Evolutionary conservation across 164 flowering plant species (phyloP).

Genomic region (Aristolochia contorta): DNA sequence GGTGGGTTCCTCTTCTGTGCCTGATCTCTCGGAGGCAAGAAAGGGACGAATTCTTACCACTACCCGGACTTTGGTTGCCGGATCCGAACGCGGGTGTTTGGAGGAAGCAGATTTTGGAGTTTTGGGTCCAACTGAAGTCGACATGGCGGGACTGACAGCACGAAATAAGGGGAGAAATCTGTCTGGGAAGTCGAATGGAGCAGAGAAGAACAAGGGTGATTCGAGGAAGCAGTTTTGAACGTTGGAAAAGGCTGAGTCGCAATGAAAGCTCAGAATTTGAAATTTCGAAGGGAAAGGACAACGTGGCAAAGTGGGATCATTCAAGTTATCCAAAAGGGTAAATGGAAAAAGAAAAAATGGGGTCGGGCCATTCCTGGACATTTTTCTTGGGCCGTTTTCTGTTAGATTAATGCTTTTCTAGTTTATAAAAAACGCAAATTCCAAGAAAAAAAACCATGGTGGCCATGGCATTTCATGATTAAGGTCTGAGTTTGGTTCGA

Average conservation of each 20-base stretch:
- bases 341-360: no score
- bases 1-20: conserved; percentile 11
- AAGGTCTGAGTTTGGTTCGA: no score
- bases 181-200: not conserved
- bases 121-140: conserved; percentile 5
- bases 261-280: no score
- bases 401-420: no score
- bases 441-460: no score
- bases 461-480: no score
- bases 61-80: conserved; percentile 59
- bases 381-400: not conserved
- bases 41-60: conserved; percentile 73
- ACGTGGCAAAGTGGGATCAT: no score
- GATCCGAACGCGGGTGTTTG: conserved; percentile 11
- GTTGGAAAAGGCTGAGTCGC: no score
- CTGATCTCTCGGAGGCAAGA: conserved; percentile 38
- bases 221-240: no score
- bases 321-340: no score
- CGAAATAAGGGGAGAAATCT: not conserved
- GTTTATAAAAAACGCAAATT: no score
- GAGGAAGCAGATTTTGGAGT: conserved; percentile 16
- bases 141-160: conserved; percentile 12
- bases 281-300: no score
- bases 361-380: not conserved
- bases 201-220: not conserved